Evolutionary conservation across 208 protist species (phyloP), one percentile per base, ranked within the genome.

Genomic region (Leptomonas seymouri): DNA sequence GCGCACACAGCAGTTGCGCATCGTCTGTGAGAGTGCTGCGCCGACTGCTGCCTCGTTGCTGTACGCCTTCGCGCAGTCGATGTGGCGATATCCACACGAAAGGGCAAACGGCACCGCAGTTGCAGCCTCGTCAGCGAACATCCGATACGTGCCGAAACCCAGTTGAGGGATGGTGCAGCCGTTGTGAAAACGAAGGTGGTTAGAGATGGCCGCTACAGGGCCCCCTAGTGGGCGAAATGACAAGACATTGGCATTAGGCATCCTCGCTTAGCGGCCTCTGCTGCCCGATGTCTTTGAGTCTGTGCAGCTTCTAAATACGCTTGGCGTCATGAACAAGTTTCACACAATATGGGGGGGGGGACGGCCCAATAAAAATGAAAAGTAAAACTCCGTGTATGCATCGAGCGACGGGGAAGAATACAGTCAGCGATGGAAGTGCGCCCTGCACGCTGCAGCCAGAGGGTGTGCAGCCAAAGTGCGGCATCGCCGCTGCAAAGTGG

Each of bases 31-130:
- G 4, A 99, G 71, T 6, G 81, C 95, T n/a, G 76, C 53, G 4
- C 97, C 97, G 23, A 98, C 82, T 45, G 82, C 93, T 9, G 46
- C 73, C 71, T 99, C 95, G 73, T 99, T 99, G 70, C 71, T 48
- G 74, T 98, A 98, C 41, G 86, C 87, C 61, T 84, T 89, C 20
- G 93, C 94, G 75, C 88, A 97, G 78, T 98, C 93, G 67, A 98
- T 77, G 66, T 98, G 93, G 0, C 92, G 78, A 64, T 90, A 97
- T 25, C 93, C 92, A 54, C 81, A 87, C 9, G 86, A 54, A 15
- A 97, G 31, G 0, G 95, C 93, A 39, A 82, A 88, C 0, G 77
- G 30, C 14, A 98, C 83, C 12, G 84, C 82, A 12, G 49, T 72
- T 14, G 76, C 55, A 1, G 82, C 78, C 50, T 88, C 82, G 6